A percentile compares a stretch with the other conserved stretches of the same genome.
These are phyloP conservation scores for Salix viminalis DNA, from an alignment of 345 rosid genomes.

Conservation along the genomic window DNA sequence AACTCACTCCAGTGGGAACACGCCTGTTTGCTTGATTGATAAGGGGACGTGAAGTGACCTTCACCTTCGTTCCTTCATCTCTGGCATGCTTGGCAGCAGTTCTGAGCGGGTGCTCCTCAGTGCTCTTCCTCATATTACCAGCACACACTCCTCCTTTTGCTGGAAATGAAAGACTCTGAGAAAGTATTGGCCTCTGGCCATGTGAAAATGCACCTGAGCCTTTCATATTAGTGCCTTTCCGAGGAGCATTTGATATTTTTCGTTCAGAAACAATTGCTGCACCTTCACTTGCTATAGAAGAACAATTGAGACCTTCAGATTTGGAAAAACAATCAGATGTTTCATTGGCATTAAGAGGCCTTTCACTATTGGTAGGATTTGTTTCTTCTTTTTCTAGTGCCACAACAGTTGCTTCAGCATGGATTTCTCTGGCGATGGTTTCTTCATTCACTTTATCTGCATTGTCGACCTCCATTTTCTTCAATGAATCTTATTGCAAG, in stretches of 20 bases:
- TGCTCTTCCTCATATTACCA: slow-evolving; percentile 54
- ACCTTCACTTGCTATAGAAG: slow-evolving; percentile 24
- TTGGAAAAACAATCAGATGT: slow-evolving; percentile 26
- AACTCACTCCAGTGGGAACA: slow-evolving; percentile 20
- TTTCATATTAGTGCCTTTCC: slow-evolving; percentile 32
- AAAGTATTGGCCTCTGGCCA: slow-evolving; percentile 43
- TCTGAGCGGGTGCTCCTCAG: slow-evolving; percentile 41
- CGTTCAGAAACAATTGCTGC: slow-evolving; percentile 30
- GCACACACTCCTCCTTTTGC: slow-evolving; percentile 38
- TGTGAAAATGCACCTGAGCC: slow-evolving; percentile 34
- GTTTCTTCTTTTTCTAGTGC: slow-evolving; percentile 37
- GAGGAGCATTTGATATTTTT: slow-evolving; percentile 31
- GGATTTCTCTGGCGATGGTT: slow-evolving; percentile 25
- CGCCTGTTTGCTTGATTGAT: slow-evolving; percentile 25
- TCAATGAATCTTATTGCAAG: slow-evolving; percentile 3
- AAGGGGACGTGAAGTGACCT: slow-evolving; percentile 20
- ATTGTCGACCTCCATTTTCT: slow-evolving; percentile 57
- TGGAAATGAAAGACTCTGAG: slow-evolving; percentile 75
- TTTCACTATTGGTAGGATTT: slow-evolving; percentile 19
- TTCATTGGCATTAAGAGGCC: slow-evolving; percentile 18
- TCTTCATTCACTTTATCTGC: slow-evolving; percentile 33
- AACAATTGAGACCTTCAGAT: slow-evolving; percentile 26
- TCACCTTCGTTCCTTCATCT: slow-evolving; percentile 22
- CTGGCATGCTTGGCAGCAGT: slow-evolving; percentile 35
- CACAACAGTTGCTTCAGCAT: slow-evolving; percentile 24